phyloP scores from a whole-genome alignment of 164 flowering plant species.

The Tinospora cordifolia region DNA sequence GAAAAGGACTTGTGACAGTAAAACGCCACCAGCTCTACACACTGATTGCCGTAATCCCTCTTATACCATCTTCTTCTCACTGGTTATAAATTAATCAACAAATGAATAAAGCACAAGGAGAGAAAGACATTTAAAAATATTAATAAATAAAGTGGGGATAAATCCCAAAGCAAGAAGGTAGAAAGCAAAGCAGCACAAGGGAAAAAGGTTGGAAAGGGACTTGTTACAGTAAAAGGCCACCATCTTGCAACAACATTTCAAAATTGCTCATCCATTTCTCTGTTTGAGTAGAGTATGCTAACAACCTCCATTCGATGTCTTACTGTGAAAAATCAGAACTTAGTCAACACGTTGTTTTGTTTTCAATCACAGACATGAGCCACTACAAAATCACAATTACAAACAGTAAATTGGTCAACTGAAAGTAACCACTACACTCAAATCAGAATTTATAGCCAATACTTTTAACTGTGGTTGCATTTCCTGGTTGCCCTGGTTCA shows the following conservation, averaged over 20 bases:
- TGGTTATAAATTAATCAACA: not conserved
- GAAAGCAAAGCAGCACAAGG: slow-evolving; percentile 1
- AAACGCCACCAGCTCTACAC: too few relatives aligned
- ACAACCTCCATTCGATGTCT: not conserved
- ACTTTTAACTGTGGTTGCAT: not conserved
- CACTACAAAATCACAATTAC: not conserved
- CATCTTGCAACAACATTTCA: slow-evolving; percentile 2
- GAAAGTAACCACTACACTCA: not conserved
- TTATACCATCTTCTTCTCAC: slow-evolving; percentile 1
- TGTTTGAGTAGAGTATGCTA: not conserved
- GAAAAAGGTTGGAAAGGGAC: not conserved
- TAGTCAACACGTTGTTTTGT: not conserved
- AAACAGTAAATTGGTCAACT: not conserved
- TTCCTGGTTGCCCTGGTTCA: not conserved
- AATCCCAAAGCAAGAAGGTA: not conserved
- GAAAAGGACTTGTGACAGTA: not conserved
- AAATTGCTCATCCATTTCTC: not conserved
- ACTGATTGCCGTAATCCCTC: not conserved
- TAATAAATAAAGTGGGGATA: not conserved
- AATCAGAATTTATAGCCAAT: not conserved
- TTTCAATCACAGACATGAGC: too few relatives aligned
- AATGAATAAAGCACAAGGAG: not conserved
- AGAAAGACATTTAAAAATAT: too few relatives aligned
- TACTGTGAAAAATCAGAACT: not conserved
- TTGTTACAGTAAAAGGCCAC: not conserved